Evolutionary conservation across 306 rosid genomes (phyloP).

Genomic region (apple (Malus domestica)): ASM211411v1 NC_041792.1:31148407-31148906

Average conservation of each 20-base stretch:
- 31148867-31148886: neutral
- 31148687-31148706: neutral
- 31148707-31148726: slow-evolving; percentile 8
- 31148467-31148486: neutral
- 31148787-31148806: slow-evolving; percentile 78
- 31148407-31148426: neutral
- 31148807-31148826: slow-evolving; percentile 98
- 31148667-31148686: neutral
- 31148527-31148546: slow-evolving; percentile 5
- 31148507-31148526: slow-evolving; percentile 6
- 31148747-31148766: slow-evolving; percentile 22
- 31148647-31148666: neutral
- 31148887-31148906: neutral
- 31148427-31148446: neutral
- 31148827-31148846: slow-evolving; percentile 97
- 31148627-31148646: neutral
- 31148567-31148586: neutral
- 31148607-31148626: neutral
- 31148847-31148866: slow-evolving; percentile 53
- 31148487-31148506: slow-evolving; percentile 4
- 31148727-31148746: slow-evolving; percentile 58
- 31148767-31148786: slow-evolving; percentile 49
- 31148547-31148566: slow-evolving; percentile 1
- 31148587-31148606: too few species aligned
- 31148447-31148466: slow-evolving; percentile 1